phyloP scores from a whole-genome alignment of 306 rosid genomes.

The Quercus rubra region DNA sequence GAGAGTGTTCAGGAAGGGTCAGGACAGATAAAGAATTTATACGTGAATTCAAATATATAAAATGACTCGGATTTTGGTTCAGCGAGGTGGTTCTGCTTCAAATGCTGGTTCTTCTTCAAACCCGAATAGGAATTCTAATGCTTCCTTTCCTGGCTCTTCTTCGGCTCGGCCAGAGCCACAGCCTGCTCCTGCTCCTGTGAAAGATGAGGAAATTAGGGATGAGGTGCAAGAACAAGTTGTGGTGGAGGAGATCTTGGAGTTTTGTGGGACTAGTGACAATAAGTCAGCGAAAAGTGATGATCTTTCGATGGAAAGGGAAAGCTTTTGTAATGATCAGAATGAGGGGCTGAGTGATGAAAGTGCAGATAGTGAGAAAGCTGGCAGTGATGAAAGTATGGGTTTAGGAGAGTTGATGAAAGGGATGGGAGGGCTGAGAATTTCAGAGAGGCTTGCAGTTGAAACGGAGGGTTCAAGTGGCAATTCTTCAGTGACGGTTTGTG shows the following conservation, averaged over 20 bases:
- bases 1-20: constrained; percentile 13
- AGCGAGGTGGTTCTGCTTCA: constrained; percentile 69
- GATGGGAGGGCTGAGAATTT: constrained; percentile 30
- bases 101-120: constrained; percentile 60
- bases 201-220: constrained; percentile 62
- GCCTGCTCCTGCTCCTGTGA: constrained; percentile 39
- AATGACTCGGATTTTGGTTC: constrained; percentile 83
- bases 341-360: constrained; percentile 38
- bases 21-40: too few species aligned
- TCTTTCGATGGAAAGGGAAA: constrained; percentile 34
- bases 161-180: constrained; percentile 50
- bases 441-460: constrained; percentile 35
- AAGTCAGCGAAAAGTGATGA: constrained; percentile 48
- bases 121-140: constrained; percentile 50
- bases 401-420: constrained; percentile 36
- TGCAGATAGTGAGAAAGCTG: constrained; percentile 37
- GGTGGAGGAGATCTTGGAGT: constrained; percentile 51
- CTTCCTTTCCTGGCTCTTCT: constrained; percentile 44
- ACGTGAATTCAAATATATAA: background rate
- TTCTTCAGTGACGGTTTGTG: constrained; percentile 23
- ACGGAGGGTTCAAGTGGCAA: constrained; percentile 34
- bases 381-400: constrained; percentile 34
- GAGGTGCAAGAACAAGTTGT: constrained; percentile 35
- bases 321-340: constrained; percentile 37
- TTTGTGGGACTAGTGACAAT: constrained; percentile 28